Evolutionary conservation across 129 eudicot species (phyloP).

Genomic region (Oenanthe sinensis): DNA sequence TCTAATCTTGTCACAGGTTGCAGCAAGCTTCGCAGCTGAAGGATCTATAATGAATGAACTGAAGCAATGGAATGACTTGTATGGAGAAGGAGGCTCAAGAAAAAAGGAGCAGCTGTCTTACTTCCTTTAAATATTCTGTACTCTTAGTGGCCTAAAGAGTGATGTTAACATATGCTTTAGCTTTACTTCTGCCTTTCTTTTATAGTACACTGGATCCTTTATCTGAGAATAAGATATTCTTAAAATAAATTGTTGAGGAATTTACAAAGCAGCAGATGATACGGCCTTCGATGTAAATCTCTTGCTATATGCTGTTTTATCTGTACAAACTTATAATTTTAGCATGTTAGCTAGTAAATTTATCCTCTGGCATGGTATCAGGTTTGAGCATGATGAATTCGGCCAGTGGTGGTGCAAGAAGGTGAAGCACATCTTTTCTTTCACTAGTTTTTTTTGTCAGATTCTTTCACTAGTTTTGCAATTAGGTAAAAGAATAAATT

Average conservation of each 20-base stretch:
- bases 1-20: conserved; percentile 46
- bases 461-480: too few relatives aligned
- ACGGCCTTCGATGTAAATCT: not conserved
- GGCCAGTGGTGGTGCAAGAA: too few relatives aligned
- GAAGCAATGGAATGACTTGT: conserved; percentile 89
- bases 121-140: conserved; percentile 37
- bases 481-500: too few relatives aligned
- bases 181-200: not conserved
- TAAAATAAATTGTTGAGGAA: not conserved
- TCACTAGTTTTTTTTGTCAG: too few relatives aligned
- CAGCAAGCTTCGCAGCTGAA: conserved; percentile 85
- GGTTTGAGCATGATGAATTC: too few relatives aligned
- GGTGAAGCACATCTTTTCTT: too few relatives aligned
- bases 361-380: too few relatives aligned
- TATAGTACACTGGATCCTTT: not conserved
- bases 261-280: not conserved
- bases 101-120: conserved; percentile 77
- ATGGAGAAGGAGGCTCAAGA: conserved; percentile 98
- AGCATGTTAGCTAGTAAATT: not conserved
- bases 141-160: not conserved
- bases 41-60: conserved; percentile 81
- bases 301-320: not conserved
- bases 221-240: not conserved
- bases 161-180: not conserved
- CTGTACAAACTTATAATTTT: not conserved